Percentiles rank a stretch among this genome's conserved stretches.
phyloP scores from a whole-genome alignment of 768 basidiomycete species.

The Leccinum truebloodii region DNA sequence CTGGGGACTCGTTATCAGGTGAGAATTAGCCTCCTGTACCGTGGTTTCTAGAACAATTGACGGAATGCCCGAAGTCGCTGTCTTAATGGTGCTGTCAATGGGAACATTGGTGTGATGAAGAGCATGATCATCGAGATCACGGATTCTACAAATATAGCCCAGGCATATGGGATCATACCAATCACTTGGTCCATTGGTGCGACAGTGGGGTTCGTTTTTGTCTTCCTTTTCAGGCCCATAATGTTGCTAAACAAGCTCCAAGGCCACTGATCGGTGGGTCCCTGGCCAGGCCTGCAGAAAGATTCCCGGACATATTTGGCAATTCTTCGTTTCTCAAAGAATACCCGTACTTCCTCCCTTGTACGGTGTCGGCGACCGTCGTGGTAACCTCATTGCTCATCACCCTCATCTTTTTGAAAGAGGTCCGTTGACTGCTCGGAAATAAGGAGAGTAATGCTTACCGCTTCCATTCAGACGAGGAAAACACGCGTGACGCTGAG shows the following conservation, averaged over 20 bases:
- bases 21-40: neutral
- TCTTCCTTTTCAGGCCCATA: neutral
- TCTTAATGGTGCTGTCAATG: slow-evolving; percentile 51
- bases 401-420: slow-evolving; percentile 53
- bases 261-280: slow-evolving; percentile 72
- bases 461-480: slow-evolving; percentile 13
- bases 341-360: slow-evolving; percentile 79
- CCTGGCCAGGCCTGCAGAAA: slow-evolving; percentile 63
- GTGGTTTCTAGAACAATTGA: neutral
- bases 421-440: slow-evolving; percentile 36
- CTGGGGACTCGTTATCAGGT: slow-evolving; percentile 45
- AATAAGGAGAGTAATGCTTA: neutral
- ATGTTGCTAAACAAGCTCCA: slow-evolving; percentile 5
- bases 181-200: slow-evolving; percentile 44
- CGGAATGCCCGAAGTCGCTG: slow-evolving; percentile 36
- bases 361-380: slow-evolving; percentile 60
- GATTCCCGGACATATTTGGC: slow-evolving; percentile 64
- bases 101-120: slow-evolving; percentile 55
- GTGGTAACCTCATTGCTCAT: slow-evolving; percentile 51
- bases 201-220: slow-evolving; percentile 42
- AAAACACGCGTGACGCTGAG: slow-evolving; percentile 13
- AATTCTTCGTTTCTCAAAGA: slow-evolving; percentile 53
- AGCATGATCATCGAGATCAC: slow-evolving; percentile 48
- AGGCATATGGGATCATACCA: slow-evolving; percentile 62
- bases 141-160: slow-evolving; percentile 31